Base-by-base conservation (phyloP, 306 rosid species). In the Rosa rugosa region DNA sequence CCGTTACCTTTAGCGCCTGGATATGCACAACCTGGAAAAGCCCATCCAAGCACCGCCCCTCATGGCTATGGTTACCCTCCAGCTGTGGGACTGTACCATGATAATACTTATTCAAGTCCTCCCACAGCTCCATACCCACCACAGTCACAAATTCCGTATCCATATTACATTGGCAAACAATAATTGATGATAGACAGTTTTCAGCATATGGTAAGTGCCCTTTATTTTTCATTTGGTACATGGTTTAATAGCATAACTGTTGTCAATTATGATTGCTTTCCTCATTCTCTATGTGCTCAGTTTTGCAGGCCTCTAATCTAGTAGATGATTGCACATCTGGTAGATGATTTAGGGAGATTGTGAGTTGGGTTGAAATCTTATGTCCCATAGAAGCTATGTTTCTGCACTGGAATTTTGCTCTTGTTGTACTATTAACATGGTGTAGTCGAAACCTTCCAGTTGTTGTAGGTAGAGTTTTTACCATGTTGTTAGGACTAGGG, bases 91-190 rank as follows among this genome's bases (percentile, higher is more conserved):
- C 75, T 91, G 45, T 93, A 93, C 80, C 80, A 89, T 20, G 75
- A 74, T 16, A 71, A 91, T 80, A 81, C 92, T 23, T 91, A 84
- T 81, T 88, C 88, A 36, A 84, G 83, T 63, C 87, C 88, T 75
- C 75, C 85, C 17, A 22, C 84, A 2, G 85, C 87, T 63, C 84
- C 90, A 46, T 89, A 89, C 68, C 81, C 83, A 20, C 40, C 85
- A 50, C 96, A 86, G 73, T 86, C 87, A 20, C 93, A 86, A 64
- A 50, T 83, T 80, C 80, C 88, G 50, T 89, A 92, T 77, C 92
- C 94, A 16, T 93, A 91, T 81, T 91, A 88, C 82, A 75, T 79
- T 56, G 82, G 89, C 69, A 91, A 91, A 75, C 89, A 84, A 78
- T 91, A 83, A 82, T 73, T 71, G 60, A 41, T 53, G 73, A 60